phyloP scores from a whole-genome alignment of 148 eudicot species.

The Arbutus unedo region DNA sequence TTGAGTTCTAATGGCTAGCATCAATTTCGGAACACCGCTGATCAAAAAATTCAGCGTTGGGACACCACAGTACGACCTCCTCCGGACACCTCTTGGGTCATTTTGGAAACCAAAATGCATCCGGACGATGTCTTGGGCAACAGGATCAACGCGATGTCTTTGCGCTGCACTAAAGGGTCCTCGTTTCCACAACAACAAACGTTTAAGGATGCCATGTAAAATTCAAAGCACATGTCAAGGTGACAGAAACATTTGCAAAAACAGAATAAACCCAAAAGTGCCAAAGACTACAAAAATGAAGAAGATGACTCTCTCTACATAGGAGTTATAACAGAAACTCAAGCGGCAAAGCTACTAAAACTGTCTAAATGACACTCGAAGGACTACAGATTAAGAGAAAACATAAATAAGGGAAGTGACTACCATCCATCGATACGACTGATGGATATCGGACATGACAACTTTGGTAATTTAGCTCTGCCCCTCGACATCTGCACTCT shows the following conservation, averaged over 20 bases:
- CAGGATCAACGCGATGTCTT: too few species aligned
- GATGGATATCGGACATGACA: neutral
- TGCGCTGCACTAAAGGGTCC: too few species aligned
- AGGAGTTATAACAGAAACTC: neutral
- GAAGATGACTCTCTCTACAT: neutral
- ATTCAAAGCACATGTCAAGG: neutral
- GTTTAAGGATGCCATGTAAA: neutral
- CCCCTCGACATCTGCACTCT: conserved; percentile 32
- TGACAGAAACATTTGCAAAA: neutral
- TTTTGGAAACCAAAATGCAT: too few species aligned
- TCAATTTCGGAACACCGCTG: too few species aligned
- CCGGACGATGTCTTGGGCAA: too few species aligned
- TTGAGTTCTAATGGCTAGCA: too few species aligned
- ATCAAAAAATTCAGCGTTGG: too few species aligned
- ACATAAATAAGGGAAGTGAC: neutral
- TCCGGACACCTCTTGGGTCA: too few species aligned
- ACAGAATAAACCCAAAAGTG: neutral
- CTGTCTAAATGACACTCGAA: neutral
- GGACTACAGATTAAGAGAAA: neutral
- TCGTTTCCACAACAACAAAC: neutral
- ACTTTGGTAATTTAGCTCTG: conserved; percentile 23
- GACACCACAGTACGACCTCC: too few species aligned
- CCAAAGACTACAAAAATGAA: neutral
- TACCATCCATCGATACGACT: neutral
- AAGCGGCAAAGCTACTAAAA: conserved; percentile 7